A percentile compares a stretch with the other conserved stretches of the same genome.
These are phyloP conservation scores for Trapa bicornis DNA, from an alignment of 345 rosid genomes.

Conservation along the genomic window DNA sequence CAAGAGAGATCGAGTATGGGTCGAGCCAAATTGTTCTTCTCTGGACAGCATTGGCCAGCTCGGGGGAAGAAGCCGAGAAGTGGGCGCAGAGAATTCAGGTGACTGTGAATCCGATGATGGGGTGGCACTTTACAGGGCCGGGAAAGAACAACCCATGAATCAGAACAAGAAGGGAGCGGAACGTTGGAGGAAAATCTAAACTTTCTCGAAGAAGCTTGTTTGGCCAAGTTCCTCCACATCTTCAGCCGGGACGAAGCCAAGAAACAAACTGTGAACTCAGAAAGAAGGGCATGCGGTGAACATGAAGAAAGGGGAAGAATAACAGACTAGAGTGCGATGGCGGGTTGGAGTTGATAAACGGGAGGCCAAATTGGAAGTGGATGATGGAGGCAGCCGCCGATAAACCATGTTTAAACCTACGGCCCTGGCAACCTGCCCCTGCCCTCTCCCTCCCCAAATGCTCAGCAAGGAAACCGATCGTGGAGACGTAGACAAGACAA, in stretches of 20 bases:
- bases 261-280: background rate
- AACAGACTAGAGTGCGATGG: background rate
- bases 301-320: background rate
- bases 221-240: conserved; percentile 71
- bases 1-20: conserved; percentile 10
- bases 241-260: background rate
- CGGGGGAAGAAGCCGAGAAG: conserved; percentile 10
- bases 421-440: too few relatives aligned
- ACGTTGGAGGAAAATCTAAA: conserved; percentile 13
- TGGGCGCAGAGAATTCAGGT: conserved; percentile 5
- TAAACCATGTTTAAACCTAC: conserved; percentile 16
- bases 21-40: conserved; percentile 10
- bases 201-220: conserved; percentile 31
- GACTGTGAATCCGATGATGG: background rate
- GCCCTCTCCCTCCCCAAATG: background rate
- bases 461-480: background rate
- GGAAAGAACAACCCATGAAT: conserved; percentile 3
- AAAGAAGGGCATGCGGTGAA: background rate
- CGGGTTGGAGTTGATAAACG: background rate
- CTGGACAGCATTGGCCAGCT: conserved; percentile 9
- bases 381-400: conserved; percentile 5
- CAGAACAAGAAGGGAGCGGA: conserved; percentile 4
- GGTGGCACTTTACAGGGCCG: conserved; percentile 9
- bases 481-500: background rate
- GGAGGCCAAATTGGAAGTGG: background rate